Base-by-base conservation (phyloP, 441 rosid genomes). In the Biscutella auriculata region DNA sequence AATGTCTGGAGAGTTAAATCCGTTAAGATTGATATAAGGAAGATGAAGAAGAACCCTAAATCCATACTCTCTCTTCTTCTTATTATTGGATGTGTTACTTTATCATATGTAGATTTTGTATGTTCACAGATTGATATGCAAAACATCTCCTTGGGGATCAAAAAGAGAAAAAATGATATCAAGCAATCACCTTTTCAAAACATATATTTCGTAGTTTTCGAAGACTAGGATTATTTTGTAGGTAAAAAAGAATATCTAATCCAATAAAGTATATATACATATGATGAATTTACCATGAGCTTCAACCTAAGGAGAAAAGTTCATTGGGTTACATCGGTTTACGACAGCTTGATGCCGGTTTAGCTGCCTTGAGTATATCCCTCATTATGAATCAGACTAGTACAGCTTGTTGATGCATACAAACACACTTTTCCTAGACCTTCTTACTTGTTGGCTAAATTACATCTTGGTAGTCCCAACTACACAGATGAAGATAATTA, bases 401-500 rank as follows among this genome's bases (percentile, higher is more conserved):
- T 13, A 51, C 29, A 44, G 60, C 60, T 29, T 28, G 48, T 17
- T 26, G 52, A 41, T 50, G 70, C 21, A 12, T 55, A 28, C n/a
- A 15, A 12, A 5, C 30, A 46, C 21, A 8, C 3, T 5, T 45
- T 36, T 5, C 5, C 66, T 67, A 53, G 6, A 37, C 13, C 35
- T 19, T 57, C 43, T 56, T 41, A 49, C 60, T 30, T 17, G 65
- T 28, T 55, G 59, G 53, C 28, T n/a, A 54, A 26, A 61, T 43
- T 32, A 5, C 57, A 57, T 64, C 78, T 87, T 6, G 79, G 84
- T 60, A 85, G 81, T 73, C 81, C 73, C 72, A 80, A 62, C 95
- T 84, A 81, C 69, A 65, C 37, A 17, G 6, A 53, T n/a, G n/a
- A n/a, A n/a, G n/a, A n/a, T n/a, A n/a, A n/a, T n/a, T n/a, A n/a